Evolutionary conservation across 768 basidiomycete species (phyloP).

Genomic region (Pleurotus tuber-regium): DNA sequence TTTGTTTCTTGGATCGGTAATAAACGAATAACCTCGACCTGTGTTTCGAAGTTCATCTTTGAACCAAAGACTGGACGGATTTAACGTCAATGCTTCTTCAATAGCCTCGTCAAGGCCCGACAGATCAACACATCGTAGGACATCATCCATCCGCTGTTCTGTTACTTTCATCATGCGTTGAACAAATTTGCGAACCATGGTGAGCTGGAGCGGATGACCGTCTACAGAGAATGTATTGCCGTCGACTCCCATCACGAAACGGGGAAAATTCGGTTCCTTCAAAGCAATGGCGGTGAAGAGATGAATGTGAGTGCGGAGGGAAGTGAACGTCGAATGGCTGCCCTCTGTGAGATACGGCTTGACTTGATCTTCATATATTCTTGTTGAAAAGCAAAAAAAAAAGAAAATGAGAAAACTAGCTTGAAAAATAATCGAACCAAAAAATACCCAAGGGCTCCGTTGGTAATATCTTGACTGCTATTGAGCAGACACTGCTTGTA

Average conservation of each 20-base stretch:
- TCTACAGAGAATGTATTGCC: conserved; percentile 4
- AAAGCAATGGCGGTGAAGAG: not conserved
- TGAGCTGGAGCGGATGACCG: conserved; percentile 2
- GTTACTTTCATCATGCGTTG: not conserved
- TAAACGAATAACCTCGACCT: not conserved
- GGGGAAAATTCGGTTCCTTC: conserved; percentile 4
- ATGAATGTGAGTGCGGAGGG: conserved; percentile 3
- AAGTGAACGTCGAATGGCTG: conserved; percentile 1
- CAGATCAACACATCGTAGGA: not conserved
- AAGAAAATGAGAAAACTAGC: not conserved
- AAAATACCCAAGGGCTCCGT: not conserved
- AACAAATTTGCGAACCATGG: not conserved
- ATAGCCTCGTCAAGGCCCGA: conserved; percentile 1
- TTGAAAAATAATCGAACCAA: not conserved
- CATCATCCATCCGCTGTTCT: not conserved
- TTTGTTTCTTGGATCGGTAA: not conserved
- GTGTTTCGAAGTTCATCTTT: not conserved
- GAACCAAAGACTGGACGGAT: not conserved
- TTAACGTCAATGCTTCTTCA: not conserved
- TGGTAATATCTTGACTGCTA: not conserved
- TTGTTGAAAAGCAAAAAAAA: too few relatives aligned
- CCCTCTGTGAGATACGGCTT: conserved; percentile 3
- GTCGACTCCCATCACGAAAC: not conserved
- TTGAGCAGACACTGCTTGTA: not conserved
- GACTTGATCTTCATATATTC: conserved; percentile 6